phyloP scores from a whole-genome alignment of 768 basidiomycete genomes.

The Naganishia vishniacii region DNA sequence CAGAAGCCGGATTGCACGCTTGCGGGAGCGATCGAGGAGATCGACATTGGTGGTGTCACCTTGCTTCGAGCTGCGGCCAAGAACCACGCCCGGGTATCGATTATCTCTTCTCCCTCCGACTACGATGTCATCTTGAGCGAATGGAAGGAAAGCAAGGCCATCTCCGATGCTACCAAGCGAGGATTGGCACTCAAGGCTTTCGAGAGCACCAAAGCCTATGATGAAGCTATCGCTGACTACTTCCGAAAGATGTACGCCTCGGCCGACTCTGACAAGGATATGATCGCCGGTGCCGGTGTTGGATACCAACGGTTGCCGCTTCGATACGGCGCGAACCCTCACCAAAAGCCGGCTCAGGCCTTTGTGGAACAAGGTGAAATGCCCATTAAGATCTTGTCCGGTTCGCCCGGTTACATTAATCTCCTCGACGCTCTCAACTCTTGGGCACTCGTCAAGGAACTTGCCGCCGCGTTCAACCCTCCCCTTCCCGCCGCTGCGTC shows the following conservation, averaged over 20 bases:
- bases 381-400: slow-evolving; percentile 88
- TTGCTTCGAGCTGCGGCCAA: slow-evolving; percentile 96
- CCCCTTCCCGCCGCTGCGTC: slow-evolving; percentile 88
- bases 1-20: slow-evolving; percentile 77
- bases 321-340: slow-evolving; percentile 95
- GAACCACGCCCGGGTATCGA: slow-evolving; percentile 87
- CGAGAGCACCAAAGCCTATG: slow-evolving; percentile 90
- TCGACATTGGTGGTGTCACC: slow-evolving; percentile 98
- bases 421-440: slow-evolving; percentile 95
- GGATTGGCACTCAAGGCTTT: slow-evolving; percentile 93
- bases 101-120: slow-evolving; percentile 59
- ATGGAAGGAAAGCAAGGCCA: slow-evolving; percentile 67
- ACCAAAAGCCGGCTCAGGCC: slow-evolving; percentile 97
- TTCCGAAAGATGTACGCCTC: slow-evolving; percentile 94
- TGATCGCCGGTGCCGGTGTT: slow-evolving; percentile 55
- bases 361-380: slow-evolving; percentile 81
- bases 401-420: slow-evolving; percentile 98
- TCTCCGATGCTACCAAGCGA: slow-evolving; percentile 65
- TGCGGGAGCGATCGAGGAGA: slow-evolving; percentile 89
- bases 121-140: slow-evolving; percentile 74
- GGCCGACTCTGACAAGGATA: slow-evolving; percentile 58
- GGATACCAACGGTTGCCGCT: slow-evolving; percentile 76
- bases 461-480: slow-evolving; percentile 68
- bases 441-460: slow-evolving; percentile 88
- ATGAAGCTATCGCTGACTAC: slow-evolving; percentile 90